Conservation (phyloP, 2,329 filamentous ascomycete genomes). For the Sarocladiaceae sp. region DNA sequence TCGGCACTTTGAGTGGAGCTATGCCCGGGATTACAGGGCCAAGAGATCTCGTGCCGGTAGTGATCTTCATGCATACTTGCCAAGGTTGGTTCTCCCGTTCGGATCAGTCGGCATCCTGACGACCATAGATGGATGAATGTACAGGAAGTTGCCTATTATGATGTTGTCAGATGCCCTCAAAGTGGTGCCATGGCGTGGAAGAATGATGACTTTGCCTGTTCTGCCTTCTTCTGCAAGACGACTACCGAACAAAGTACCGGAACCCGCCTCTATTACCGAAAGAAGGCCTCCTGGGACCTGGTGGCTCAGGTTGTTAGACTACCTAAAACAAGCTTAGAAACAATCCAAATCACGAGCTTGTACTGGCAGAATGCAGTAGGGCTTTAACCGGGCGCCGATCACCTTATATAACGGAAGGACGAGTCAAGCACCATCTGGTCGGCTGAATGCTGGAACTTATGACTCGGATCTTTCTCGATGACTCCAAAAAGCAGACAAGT, state of each 20-base stretch:
- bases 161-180: not conserved
- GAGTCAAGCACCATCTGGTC: no score
- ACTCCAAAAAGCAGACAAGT: no score
- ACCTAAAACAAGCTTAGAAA: slow-evolving; percentile 7
- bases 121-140: not conserved
- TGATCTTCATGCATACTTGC: slow-evolving; percentile 4
- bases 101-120: slow-evolving; percentile 9
- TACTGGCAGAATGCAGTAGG: no score
- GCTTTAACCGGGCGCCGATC: slow-evolving; percentile 5
- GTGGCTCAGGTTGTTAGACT: not conserved
- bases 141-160: not conserved
- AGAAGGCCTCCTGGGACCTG: no score
- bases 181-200: slow-evolving; percentile 1
- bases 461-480: not conserved
- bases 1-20: slow-evolving; percentile 7
- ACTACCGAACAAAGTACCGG: slow-evolving; percentile 7
- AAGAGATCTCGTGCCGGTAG: slow-evolving; percentile 8
- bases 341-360: slow-evolving; percentile 1
- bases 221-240: not conserved
- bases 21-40: no score
- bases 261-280: not conserved
- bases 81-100: not conserved
- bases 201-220: not conserved
- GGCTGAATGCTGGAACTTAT: no score
- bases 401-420: not conserved